These are phyloP conservation scores for Fusarium sp. DNA, from an alignment of 2,329 filamentous ascomycete genomes.

Conservation along the genomic window DNA sequence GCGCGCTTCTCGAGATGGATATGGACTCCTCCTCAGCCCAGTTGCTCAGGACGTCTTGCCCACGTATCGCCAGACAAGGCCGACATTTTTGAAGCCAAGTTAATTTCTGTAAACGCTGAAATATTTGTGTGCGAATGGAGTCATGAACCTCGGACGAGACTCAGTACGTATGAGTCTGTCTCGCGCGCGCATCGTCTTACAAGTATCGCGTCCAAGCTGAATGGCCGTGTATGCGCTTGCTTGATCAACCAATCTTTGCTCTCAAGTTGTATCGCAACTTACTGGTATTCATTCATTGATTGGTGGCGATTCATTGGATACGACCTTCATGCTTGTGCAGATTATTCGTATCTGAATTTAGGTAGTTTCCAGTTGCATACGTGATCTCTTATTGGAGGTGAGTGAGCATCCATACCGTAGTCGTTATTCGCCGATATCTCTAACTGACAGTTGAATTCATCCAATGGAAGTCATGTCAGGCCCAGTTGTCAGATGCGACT, in stretches of 20 bases:
- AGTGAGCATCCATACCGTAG: neutral
- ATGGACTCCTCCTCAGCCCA: neutral
- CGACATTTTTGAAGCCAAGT: constrained; percentile 9
- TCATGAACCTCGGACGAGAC: neutral
- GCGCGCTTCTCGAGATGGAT: constrained; percentile 29
- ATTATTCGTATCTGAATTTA: constrained; percentile 18
- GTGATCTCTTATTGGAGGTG: constrained; percentile 12
- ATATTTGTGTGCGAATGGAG: neutral
- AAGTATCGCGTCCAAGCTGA: constrained; percentile 1
- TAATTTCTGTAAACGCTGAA: constrained; percentile 14
- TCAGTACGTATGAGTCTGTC: neutral
- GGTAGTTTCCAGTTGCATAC: constrained; percentile 5
- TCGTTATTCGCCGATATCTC: constrained; percentile 7
- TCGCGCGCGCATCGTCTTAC: constrained; percentile 31
- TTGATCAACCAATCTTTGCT: constrained; percentile 2
- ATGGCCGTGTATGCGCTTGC: neutral
- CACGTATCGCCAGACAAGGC: constrained; percentile 17
- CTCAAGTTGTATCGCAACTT: constrained; percentile 15
- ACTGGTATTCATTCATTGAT: constrained; percentile 14
- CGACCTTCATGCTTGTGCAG: neutral
- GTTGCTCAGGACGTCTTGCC: constrained; percentile 4
- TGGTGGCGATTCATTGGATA: constrained; percentile 11
- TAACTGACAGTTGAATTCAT: neutral
- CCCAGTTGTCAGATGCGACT: constrained; percentile 10
- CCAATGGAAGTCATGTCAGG: constrained; percentile 9